Conservation (phyloP, 2,329 filamentous ascomycete species). For the Fusarium pseudocircinatum region DNA sequence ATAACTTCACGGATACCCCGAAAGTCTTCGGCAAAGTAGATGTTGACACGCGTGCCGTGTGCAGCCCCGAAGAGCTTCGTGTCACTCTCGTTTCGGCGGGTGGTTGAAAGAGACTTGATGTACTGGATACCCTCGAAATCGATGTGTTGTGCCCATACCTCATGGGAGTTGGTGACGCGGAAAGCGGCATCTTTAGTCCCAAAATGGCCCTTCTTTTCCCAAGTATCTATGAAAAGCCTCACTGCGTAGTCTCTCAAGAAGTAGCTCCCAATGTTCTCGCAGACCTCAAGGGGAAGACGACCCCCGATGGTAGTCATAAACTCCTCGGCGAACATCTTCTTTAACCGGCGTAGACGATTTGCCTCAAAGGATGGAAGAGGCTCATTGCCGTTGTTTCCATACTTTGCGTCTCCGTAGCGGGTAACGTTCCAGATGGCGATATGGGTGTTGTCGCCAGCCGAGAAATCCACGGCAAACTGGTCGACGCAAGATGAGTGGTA, state of each 20-base stretch:
- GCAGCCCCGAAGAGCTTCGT: background rate
- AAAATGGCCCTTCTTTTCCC: background rate
- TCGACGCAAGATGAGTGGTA: background rate
- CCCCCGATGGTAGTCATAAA: fast-evolving
- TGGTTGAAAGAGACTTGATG: background rate
- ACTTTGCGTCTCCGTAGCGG: background rate
- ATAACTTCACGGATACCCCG: background rate
- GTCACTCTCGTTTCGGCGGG: fast-evolving
- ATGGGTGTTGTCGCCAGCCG: background rate
- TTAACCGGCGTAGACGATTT: background rate
- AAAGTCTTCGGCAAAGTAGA: background rate
- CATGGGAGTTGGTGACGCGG: background rate
- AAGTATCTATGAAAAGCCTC: background rate
- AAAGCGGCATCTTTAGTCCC: fast-evolving
- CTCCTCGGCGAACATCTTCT: background rate
- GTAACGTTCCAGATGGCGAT: background rate
- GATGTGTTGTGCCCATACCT: background rate
- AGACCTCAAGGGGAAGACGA: background rate
- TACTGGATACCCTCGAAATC: background rate
- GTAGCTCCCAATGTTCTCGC: background rate
- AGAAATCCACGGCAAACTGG: background rate
- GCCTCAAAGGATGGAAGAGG: background rate
- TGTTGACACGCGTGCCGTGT: fast-evolving
- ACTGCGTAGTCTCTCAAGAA: background rate
- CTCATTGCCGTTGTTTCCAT: background rate